Conservation (phyloP, 1,284 basidiomycete species). For the Cerioporus squamosus region DNA sequence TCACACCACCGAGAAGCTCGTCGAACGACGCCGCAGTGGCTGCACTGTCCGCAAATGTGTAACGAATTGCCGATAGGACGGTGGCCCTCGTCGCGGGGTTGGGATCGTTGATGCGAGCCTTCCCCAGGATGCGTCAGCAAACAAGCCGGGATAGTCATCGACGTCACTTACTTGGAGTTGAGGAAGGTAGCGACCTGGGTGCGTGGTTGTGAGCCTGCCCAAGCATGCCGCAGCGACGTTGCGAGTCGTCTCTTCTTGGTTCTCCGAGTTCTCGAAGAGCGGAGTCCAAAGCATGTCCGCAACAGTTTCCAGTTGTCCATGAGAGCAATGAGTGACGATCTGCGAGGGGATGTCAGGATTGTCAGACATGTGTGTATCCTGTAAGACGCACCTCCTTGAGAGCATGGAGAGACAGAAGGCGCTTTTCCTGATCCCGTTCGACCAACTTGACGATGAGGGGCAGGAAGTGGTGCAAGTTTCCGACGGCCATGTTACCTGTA, state of each 20-base stretch:
- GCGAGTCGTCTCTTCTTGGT: slow-evolving; percentile 87
- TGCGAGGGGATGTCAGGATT: slow-evolving; percentile 31
- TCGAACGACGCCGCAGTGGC: slow-evolving; percentile 82
- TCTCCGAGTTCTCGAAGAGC: slow-evolving; percentile 84
- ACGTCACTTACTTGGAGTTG: slow-evolving; percentile 77
- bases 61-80: slow-evolving; percentile 92
- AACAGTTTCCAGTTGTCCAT: slow-evolving; percentile 81
- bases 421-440: slow-evolving; percentile 76
- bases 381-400: slow-evolving; percentile 77
- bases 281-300: slow-evolving; percentile 92
- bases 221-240: slow-evolving; percentile 97
- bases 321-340: slow-evolving; percentile 91
- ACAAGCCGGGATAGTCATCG: background rate
- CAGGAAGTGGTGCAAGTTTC: slow-evolving; percentile 85
- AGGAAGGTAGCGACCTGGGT: slow-evolving; percentile 87
- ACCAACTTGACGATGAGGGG: slow-evolving; percentile 86
- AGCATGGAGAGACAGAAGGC: slow-evolving; percentile 87
- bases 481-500: slow-evolving; percentile 87
- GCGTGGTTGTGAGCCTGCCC: slow-evolving; percentile 91
- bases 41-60: slow-evolving; percentile 91
- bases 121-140: slow-evolving; percentile 6
- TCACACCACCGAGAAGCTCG: slow-evolving; percentile 82
- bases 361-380: background rate
- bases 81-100: slow-evolving; percentile 83
- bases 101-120: slow-evolving; percentile 72